A percentile compares a stretch with the other conserved stretches of the same genome.
phyloP scores from a whole-genome alignment of 2,329 filamentous ascomycete genomes.

The Fusarium tuaranense region DNA sequence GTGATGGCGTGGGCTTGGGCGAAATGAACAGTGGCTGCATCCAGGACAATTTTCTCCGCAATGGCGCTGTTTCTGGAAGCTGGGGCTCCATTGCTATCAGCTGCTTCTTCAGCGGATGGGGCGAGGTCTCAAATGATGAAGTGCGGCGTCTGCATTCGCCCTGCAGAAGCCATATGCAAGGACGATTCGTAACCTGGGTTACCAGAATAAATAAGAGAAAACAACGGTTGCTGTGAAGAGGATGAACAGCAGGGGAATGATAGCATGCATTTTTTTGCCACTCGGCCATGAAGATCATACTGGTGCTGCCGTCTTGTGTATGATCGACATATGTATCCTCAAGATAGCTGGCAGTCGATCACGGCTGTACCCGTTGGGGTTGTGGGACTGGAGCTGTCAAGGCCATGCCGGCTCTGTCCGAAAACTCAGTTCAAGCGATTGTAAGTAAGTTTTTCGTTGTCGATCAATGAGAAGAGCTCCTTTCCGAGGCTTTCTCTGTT shows the following conservation, averaged over 20 bases:
- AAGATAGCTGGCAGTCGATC: constrained; percentile 28
- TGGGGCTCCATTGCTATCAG: neutral
- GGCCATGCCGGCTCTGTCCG: neutral
- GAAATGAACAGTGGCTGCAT: neutral
- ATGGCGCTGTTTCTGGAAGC: neutral
- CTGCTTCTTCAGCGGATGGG: constrained; percentile 6
- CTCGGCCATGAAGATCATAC: neutral
- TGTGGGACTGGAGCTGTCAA: constrained; percentile 14
- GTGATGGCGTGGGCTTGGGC: neutral
- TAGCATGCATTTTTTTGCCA: neutral
- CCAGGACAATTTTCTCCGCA: constrained; percentile 7
- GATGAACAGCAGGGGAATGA: neutral
- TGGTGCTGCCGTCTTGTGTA: neutral
- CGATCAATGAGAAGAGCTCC: neutral
- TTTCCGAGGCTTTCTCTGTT: neutral
- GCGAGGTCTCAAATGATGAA: constrained; percentile 6
- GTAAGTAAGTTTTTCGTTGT: neutral
- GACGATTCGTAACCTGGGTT: neutral
- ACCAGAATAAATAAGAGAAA: neutral
- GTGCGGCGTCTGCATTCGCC: neutral
- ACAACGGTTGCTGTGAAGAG: neutral
- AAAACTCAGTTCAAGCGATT: neutral
- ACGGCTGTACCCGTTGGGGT: constrained; percentile 29
- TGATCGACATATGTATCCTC: constrained; percentile 19
- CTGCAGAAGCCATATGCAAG: neutral